Percentiles rank a stretch among this genome's conserved stretches.
Conservation (phyloP, 2,329 filamentous ascomycete genomes). For the Pestalotiopsis fici region DNA sequence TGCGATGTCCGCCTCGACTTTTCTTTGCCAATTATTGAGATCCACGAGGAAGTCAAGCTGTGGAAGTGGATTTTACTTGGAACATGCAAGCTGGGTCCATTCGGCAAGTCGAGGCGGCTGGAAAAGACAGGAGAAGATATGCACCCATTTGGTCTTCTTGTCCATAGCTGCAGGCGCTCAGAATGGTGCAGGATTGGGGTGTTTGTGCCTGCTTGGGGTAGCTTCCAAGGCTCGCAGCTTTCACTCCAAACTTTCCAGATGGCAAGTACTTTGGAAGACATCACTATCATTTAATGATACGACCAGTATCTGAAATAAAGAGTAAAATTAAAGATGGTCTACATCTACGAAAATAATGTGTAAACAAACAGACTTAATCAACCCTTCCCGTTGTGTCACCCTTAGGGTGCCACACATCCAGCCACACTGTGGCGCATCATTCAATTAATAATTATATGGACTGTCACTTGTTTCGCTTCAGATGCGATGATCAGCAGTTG, state of each 20-base stretch:
- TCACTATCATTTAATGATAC: background rate
- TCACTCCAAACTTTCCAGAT: background rate
- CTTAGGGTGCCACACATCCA: no score
- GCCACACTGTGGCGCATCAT: no score
- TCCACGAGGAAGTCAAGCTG: background rate
- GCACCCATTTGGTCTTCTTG: background rate
- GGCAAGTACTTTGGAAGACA: background rate
- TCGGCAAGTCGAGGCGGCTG: background rate
- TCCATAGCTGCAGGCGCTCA: background rate
- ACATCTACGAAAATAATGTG: no score
- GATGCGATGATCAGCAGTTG: no score
- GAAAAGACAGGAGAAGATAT: background rate
- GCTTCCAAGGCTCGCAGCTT: background rate
- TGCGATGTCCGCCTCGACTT: background rate
- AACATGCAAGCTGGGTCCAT: background rate
- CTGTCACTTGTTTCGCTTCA: no score
- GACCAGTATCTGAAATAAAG: no score
- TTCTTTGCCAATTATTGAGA: background rate
- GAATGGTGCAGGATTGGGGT: constrained; percentile 4
- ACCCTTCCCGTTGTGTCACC: no score
- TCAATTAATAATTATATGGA: no score
- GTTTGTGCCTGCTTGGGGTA: background rate
- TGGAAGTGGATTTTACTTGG: constrained; percentile 4
- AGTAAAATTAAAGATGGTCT: no score
- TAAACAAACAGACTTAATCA: no score